Evolutionary conservation across 352 stramenopile genomes (phyloP).

Genomic region (Halophytophthora polymorphica): DNA sequence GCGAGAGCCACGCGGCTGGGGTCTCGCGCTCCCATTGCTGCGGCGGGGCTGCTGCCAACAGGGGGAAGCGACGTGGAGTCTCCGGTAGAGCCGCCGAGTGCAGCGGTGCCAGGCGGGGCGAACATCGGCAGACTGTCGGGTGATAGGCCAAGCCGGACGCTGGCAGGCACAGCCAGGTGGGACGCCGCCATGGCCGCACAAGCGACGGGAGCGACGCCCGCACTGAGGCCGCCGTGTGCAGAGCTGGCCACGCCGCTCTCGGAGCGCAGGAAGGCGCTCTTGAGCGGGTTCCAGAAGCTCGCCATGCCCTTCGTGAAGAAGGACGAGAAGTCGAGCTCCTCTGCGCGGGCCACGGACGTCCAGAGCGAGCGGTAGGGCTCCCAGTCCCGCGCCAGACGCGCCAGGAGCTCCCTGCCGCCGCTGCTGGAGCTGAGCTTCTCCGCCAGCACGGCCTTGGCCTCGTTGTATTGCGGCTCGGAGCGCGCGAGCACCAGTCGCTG

Average conservation of each 20-base stretch:
- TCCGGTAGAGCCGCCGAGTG: too few relatives aligned
- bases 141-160: neutral
- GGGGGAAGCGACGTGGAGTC: too few relatives aligned
- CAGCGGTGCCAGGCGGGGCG: too few relatives aligned
- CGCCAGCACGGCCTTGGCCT: slow-evolving; percentile 40
- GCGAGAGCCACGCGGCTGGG: neutral
- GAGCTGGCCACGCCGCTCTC: slow-evolving; percentile 8
- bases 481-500: slow-evolving; percentile 65
- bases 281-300: slow-evolving; percentile 64
- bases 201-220: neutral
- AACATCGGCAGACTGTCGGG: neutral
- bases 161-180: neutral
- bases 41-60: too few relatives aligned
- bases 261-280: slow-evolving; percentile 46
- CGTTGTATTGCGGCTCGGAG: slow-evolving; percentile 46
- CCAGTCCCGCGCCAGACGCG: slow-evolving; percentile 53
- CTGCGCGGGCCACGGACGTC: slow-evolving; percentile 57
- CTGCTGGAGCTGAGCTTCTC: slow-evolving; percentile 31
- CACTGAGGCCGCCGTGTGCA: slow-evolving; percentile 3
- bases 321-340: slow-evolving; percentile 57
- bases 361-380: slow-evolving; percentile 59
- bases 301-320: slow-evolving; percentile 66
- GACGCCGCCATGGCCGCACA: slow-evolving; percentile 2
- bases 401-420: slow-evolving; percentile 37
- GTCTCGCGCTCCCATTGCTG: too few relatives aligned